Percentiles rank a stretch among this genome's conserved stretches.
Evolutionary conservation across 352 stramenopile genomes (phyloP).

Genomic region (Globisporangium lucens): DNA sequence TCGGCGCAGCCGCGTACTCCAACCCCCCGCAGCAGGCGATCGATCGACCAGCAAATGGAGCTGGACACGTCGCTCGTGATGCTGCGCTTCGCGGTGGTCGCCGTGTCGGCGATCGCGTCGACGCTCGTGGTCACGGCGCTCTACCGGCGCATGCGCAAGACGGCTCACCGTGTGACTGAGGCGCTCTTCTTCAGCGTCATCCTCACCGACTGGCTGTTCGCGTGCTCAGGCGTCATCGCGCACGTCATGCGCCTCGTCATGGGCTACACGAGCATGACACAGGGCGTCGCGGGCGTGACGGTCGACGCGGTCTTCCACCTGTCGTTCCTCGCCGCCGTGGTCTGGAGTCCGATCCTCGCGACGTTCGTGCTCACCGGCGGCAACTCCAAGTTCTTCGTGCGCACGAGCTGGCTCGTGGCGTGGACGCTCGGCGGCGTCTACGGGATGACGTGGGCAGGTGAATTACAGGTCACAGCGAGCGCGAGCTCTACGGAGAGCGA

Average conservation of each 20-base stretch:
- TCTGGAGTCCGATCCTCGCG: conserved; percentile 67
- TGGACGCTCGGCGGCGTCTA: conserved; percentile 47
- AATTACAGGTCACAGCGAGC: conserved; percentile 4
- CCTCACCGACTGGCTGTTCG: conserved; percentile 50
- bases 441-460: conserved; percentile 36
- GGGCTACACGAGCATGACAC: conserved; percentile 2
- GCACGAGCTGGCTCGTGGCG: conserved; percentile 46
- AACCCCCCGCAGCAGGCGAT: background rate
- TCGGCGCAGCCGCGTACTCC: background rate
- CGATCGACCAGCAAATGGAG: background rate
- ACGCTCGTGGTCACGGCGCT: conserved; percentile 38
- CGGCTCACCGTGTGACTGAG: conserved; percentile 65
- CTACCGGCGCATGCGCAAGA: conserved; percentile 43
- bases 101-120: conserved; percentile 31
- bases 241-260: conserved; percentile 21
- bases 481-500: conserved; percentile 3
- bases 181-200: conserved; percentile 63
- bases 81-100: conserved; percentile 33
- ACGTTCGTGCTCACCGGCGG: conserved; percentile 58
- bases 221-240: conserved; percentile 38
- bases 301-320: conserved; percentile 43
- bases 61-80: conserved; percentile 12
- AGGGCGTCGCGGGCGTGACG: conserved; percentile 22
- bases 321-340: conserved; percentile 66
- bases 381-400: conserved; percentile 45